Conservation (phyloP, 352 stramenopile genomes). For the Phytopythium delawarense region DNA sequence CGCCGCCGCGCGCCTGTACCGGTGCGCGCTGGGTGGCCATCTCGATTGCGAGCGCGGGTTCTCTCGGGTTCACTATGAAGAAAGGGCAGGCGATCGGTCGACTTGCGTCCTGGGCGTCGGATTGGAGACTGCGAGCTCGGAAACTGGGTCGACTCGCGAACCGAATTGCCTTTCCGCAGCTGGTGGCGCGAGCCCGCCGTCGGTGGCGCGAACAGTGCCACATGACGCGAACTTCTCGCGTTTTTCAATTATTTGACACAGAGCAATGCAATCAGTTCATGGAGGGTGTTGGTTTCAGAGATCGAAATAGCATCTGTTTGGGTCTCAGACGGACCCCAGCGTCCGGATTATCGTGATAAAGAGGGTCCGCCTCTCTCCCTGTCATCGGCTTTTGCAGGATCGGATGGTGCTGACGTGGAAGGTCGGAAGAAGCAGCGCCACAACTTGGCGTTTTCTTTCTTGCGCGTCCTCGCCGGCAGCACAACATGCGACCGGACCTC, state of each 20-base stretch:
- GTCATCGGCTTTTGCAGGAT: not conserved
- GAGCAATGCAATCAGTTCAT: not conserved
- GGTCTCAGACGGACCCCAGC: too few relatives aligned
- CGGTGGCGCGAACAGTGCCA: constrained; percentile 8
- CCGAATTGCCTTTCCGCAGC: constrained; percentile 6
- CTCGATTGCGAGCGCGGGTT: not conserved
- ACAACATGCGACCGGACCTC: constrained; percentile 1
- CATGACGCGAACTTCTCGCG: not conserved
- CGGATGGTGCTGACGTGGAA: constrained; percentile 6
- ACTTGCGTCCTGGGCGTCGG: not conserved
- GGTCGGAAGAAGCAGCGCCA: constrained; percentile 5
- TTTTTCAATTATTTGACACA: not conserved
- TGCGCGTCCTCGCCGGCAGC: not conserved
- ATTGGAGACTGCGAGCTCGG: constrained; percentile 5
- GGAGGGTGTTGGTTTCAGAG: not conserved
- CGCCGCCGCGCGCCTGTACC: constrained; percentile 64
- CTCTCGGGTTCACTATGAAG: not conserved
- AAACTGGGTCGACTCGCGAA: not conserved
- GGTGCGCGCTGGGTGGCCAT: constrained; percentile 28
- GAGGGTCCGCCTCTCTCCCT: not conserved
- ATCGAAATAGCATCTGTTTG: not conserved
- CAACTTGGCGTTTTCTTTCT: constrained; percentile 6
- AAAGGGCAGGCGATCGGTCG: constrained; percentile 1
- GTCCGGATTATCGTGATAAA: not conserved
- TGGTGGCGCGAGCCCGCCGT: constrained; percentile 3